Percentiles rank a stretch among this genome's conserved stretches.
Conservation (phyloP, 2,329 filamentous ascomycete species). For the Volutella citrinella region DNA sequence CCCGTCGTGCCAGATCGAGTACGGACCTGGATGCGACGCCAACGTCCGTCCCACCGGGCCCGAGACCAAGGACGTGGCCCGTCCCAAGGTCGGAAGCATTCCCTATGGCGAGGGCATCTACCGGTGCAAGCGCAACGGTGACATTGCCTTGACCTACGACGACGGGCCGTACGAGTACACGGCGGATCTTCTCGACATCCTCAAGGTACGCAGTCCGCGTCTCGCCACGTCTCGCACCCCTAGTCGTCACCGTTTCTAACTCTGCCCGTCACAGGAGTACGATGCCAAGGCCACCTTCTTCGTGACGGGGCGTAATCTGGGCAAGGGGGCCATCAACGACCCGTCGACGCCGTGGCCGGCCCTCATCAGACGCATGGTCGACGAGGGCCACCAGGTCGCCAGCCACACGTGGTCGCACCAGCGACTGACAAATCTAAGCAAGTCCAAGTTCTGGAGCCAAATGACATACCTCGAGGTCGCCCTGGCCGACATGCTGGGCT, state of each 20-base stretch:
- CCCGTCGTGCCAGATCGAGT: conserved; percentile 60
- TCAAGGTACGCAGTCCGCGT: conserved; percentile 21
- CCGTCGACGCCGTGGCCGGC: conserved; percentile 30
- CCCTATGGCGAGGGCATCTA: conserved; percentile 54
- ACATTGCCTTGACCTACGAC: conserved; percentile 44
- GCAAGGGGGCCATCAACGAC: conserved; percentile 43
- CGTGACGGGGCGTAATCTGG: conserved; percentile 33
- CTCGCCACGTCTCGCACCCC: too few relatives aligned
- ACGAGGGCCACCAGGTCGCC: conserved; percentile 58
- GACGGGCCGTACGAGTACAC: conserved; percentile 45
- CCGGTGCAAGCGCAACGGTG: conserved; percentile 31
- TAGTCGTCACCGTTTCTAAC: too few relatives aligned
- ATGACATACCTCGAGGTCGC: conserved; percentile 43
- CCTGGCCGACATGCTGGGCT: conserved; percentile 37
- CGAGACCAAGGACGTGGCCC: conserved; percentile 50
- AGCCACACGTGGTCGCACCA: conserved; percentile 49
- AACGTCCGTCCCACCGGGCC: conserved; percentile 50
- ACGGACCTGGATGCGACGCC: conserved; percentile 59
- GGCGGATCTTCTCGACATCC: conserved; percentile 36
- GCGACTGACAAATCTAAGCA: conserved; percentile 36
- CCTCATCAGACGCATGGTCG: conserved; percentile 43
- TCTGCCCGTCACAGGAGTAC: conserved; percentile 23
- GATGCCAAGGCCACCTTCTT: conserved; percentile 38
- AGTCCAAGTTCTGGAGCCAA: conserved; percentile 33
- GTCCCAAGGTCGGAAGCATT: conserved; percentile 51